Base-by-base conservation (phyloP, 2,329 filamentous ascomycete genomes). In the Botrytis tulipae region DNA sequence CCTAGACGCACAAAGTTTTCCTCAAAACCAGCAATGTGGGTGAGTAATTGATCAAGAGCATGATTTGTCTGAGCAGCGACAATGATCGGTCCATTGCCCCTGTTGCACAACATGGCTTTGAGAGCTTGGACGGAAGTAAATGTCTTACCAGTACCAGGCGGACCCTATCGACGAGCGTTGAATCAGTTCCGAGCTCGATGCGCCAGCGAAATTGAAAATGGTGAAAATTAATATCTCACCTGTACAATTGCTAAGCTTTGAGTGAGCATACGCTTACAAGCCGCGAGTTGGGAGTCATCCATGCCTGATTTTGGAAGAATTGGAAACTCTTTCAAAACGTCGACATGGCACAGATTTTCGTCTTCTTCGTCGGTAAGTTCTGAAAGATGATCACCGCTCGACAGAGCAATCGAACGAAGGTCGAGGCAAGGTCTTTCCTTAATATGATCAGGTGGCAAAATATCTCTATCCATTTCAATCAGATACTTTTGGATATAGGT, bases 61-160 rank as follows among this genome's bases (percentile, higher is more conserved):
- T 97, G 94, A 74, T 98, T 98, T 0, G 94, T 98, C 78, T 97
- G 94, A 12, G 93, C 94, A 0, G 94, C 88, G 5, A 97, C 85
- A 32, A 97, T 86, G 44, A 98, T 90, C 0, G 93, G 93, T 14
- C 90, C 87, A 73, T 91, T 89, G 0, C 82, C 80, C 78, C 88
- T 86, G 71, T 92, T 93, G 1, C 85, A 82, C 0, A 93, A 83
- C 71, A 95, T 83, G 1, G 91, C 85, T 65, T 88, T 89, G 16
- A 98, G 81, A 0, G 92, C 91, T 40, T 90, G 84, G 3, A 95
- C 89, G 0, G 93, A 96, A 0, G 94, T 92, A 76, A 92, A 92
- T 0, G 95, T 98, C 80, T 98, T 98, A 7, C 90, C 90, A 2
- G 90, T 92, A 8, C 90, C 90, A 14, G 80, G 94, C 16, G 94